These are phyloP conservation scores for Oenanthe sinensis DNA, from an alignment of 129 eudicot genomes.

Conservation along the genomic window DNA sequence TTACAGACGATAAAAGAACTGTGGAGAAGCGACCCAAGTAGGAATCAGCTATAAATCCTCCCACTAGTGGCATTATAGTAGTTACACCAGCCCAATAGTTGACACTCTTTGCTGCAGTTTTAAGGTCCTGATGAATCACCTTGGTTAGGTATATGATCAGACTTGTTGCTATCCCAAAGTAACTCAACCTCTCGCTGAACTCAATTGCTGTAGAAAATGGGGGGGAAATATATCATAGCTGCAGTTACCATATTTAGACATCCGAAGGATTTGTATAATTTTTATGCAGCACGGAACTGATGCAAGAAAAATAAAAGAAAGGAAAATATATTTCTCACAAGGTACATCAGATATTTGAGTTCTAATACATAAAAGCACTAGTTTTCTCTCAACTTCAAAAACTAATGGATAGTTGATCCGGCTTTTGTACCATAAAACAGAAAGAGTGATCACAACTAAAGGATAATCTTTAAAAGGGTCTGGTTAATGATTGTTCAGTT, in stretches of 20 bases:
- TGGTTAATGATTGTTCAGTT: no score
- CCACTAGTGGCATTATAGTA: constrained; percentile 67
- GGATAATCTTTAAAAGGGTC: background rate
- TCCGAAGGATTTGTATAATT: background rate
- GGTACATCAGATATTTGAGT: background rate
- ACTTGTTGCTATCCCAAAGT: constrained; percentile 74
- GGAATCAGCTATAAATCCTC: constrained; percentile 82
- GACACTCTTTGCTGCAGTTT: constrained; percentile 66
- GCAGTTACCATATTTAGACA: background rate
- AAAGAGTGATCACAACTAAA: background rate
- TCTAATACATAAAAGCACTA: background rate
- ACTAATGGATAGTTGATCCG: background rate
- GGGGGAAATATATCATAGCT: background rate
- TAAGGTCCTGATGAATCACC: constrained; percentile 66
- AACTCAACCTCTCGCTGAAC: constrained; percentile 78
- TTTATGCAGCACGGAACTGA: background rate
- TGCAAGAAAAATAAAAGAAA: background rate
- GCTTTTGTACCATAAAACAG: background rate
- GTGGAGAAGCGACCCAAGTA: constrained; percentile 69
- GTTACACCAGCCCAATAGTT: constrained; percentile 74
- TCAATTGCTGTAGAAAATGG: constrained; percentile 54
- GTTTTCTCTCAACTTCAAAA: background rate
- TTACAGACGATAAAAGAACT: constrained; percentile 45
- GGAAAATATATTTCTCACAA: background rate
- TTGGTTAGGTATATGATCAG: constrained; percentile 66